These are phyloP conservation scores for Didymella exigua DNA, from an alignment of 2,329 filamentous ascomycete genomes.

Conservation along the genomic window DNA sequence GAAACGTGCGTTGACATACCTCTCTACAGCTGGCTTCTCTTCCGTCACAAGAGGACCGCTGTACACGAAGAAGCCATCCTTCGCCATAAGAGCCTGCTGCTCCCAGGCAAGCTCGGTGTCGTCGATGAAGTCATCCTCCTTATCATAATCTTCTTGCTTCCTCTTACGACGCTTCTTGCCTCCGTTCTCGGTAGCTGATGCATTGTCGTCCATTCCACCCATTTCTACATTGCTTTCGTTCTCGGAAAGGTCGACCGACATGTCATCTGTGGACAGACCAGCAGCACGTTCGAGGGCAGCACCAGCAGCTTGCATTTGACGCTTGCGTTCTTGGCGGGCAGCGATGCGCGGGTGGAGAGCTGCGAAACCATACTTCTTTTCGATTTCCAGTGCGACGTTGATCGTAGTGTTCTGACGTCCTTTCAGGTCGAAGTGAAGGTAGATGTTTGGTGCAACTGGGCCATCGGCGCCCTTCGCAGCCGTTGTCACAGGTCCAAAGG, in stretches of 20 bases:
- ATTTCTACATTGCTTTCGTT: constrained; percentile 87
- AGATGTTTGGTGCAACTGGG: constrained; percentile 68
- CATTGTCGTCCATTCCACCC: constrained; percentile 63
- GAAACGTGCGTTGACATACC: constrained; percentile 51
- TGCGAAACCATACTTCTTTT: constrained; percentile 93
- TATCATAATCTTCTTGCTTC: constrained; percentile 70
- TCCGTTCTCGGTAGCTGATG: constrained; percentile 52
- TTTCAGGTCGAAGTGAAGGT: constrained; percentile 79
- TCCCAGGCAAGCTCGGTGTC: constrained; percentile 96
- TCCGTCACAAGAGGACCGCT: constrained; percentile 89
- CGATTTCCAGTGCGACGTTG: constrained; percentile 92
- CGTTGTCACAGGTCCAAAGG: constrained; percentile 61
- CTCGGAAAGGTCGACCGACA: constrained; percentile 76
- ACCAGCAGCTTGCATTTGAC: constrained; percentile 86
- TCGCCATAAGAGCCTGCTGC: constrained; percentile 89
- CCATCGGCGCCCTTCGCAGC: constrained; percentile 52
- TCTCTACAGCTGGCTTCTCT: constrained; percentile 73
- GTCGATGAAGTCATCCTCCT: constrained; percentile 74
- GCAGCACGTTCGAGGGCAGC: constrained; percentile 80
- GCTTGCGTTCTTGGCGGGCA: constrained; percentile 83
- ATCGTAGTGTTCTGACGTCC: constrained; percentile 88
- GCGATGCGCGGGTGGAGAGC: constrained; percentile 90
- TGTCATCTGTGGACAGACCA: constrained; percentile 75
- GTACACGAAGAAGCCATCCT: constrained; percentile 98
- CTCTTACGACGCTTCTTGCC: constrained; percentile 81